Base-by-base conservation (phyloP, 306 rosid species). In the Gillenia trifoliata region DNA sequence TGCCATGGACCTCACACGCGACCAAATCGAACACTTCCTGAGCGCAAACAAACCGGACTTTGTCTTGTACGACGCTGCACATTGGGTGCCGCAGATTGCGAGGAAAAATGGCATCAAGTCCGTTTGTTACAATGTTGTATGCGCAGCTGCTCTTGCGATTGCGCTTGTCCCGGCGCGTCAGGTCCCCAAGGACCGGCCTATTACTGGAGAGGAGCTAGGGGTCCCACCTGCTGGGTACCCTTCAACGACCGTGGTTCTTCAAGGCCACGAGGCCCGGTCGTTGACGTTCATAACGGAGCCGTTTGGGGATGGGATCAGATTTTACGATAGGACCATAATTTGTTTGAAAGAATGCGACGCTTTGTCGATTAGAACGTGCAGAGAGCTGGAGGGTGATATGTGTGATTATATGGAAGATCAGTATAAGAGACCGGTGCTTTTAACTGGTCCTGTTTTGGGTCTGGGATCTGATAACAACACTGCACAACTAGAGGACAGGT, bases 221-320 rank as follows among this genome's bases (percentile, higher is more conserved):
- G 60, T 69, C 0, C 82, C 83, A 9, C 96, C 92, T 0, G 20
- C 16, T 0, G 92, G 83, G 25, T 89, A 85, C 60, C 97, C 93
- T 0, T 87, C 92, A 5, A 34, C 85, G 15, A 84, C 79, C 43
- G 54, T 87, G 0, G 78, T 88, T 7, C 83, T 87, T 10, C 80
- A 56, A 1, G 92, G 77, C 2, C 25, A 72, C 0, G 92, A 89
- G 68, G 66, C 74, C 15, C 61, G 22, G 2, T 23, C 76, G 0
- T 11, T 87, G 25, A 30, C 64, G 64, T 83, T 85, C 60, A 23
- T 86, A 4, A 36, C 81, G 6, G 12, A 13, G 2, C 85, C 89
- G 2, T 85, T 71, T 63, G 97, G 92, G 4, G 84, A 85, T 8
- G 82, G 71, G 5, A 75, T 79, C 1, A 81, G 78, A 0, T 82